Percentiles rank a stretch among this genome's conserved stretches.
These are phyloP conservation scores for Chenopodium album DNA, from an alignment of 148 eudicot genomes.

Conservation along the genomic window DNA sequence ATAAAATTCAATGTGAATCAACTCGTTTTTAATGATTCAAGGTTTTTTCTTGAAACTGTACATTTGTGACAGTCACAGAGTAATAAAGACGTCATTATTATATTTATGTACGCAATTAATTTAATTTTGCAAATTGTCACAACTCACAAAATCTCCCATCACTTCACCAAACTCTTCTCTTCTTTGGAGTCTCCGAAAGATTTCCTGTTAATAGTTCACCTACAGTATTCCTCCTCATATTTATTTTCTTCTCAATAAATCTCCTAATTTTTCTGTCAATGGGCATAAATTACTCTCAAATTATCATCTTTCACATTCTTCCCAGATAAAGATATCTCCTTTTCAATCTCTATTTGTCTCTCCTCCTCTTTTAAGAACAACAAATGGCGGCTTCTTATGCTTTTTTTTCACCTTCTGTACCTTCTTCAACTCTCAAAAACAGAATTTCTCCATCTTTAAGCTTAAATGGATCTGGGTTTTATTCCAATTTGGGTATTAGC, in stretches of 20 bases:
- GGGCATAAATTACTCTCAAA: not conserved
- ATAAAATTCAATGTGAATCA: no score
- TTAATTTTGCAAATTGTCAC: no score
- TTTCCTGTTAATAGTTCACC: not conserved
- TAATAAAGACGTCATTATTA: no score
- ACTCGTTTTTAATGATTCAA: no score
- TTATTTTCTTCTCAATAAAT: not conserved
- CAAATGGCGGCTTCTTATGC: slow-evolving; percentile 17
- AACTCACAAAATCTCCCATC: no score
- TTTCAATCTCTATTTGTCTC: not conserved
- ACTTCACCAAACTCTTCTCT: slow-evolving; percentile 4
- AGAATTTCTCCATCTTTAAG: slow-evolving; percentile 7
- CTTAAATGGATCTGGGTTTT: slow-evolving; percentile 42
- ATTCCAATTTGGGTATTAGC: slow-evolving; percentile 29
- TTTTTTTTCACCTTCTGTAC: slow-evolving; percentile 8
- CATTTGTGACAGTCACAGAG: no score
- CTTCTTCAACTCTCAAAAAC: slow-evolving; percentile 9
- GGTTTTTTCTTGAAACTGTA: no score
- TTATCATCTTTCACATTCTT: not conserved
- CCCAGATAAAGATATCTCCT: not conserved
- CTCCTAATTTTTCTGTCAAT: not conserved
- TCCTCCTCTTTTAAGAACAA: not conserved
- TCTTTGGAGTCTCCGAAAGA: slow-evolving; percentile 25
- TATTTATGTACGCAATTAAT: no score
- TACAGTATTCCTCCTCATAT: not conserved